Conservation (phyloP, 106 monocot genomes). For the Gastrodia elata region DNA sequence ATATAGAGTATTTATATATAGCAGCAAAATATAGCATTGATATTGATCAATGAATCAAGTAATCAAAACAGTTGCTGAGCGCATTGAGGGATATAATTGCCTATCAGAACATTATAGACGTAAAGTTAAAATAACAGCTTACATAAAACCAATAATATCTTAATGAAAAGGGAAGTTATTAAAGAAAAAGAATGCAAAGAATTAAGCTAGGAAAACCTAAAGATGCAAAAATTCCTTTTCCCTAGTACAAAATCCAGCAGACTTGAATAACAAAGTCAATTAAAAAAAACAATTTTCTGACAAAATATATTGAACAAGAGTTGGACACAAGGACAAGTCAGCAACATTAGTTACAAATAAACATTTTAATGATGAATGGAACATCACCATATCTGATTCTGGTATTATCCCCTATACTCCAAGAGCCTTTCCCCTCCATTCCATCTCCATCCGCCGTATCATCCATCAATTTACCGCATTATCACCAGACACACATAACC, state of each 20-base stretch:
- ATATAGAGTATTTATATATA: not conserved
- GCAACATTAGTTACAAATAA: not conserved
- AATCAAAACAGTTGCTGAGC: not conserved
- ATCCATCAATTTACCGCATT: not conserved
- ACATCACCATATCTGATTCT: not conserved
- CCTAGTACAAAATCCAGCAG: not conserved
- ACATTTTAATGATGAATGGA: not conserved
- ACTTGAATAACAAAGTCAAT: not conserved
- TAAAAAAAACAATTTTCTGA: not conserved
- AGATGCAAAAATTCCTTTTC: not conserved
- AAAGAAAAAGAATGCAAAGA: not conserved
- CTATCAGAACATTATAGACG: not conserved
- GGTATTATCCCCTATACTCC: too few species aligned
- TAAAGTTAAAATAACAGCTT: not conserved
- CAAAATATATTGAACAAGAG: not conserved
- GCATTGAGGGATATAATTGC: not conserved
- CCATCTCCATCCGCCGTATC: not conserved
- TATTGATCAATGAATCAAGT: not conserved
- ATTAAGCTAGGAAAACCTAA: slow-evolving; percentile 1
- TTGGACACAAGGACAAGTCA: not conserved
- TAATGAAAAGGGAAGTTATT: not conserved
- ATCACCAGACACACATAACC: not conserved
- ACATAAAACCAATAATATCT: not conserved
- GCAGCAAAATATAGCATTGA: not conserved
- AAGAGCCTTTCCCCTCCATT: not conserved